These are phyloP conservation scores for Aspergillus bombycis DNA, from an alignment of 2,329 filamentous ascomycete species.

Conservation along the genomic window DNA sequence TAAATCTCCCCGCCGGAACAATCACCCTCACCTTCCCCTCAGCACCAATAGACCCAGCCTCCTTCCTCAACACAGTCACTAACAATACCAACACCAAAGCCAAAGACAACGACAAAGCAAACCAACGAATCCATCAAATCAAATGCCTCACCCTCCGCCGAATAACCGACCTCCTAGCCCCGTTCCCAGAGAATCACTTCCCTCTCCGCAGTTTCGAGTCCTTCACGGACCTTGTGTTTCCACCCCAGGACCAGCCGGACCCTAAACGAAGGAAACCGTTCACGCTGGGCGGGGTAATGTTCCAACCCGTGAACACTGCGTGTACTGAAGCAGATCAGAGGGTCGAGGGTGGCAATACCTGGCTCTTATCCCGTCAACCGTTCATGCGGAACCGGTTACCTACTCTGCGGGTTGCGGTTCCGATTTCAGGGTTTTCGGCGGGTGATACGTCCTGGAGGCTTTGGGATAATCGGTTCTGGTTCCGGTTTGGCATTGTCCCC, in stretches of 20 bases:
- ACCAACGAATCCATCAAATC: conserved; percentile 25
- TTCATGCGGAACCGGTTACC: conserved; percentile 35
- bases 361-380: conserved; percentile 44
- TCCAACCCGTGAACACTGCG: conserved; percentile 41
- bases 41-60: conserved; percentile 8
- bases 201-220: conserved; percentile 46
- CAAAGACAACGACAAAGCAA: conserved; percentile 8
- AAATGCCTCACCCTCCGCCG: conserved; percentile 52
- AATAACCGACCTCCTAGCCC: conserved; percentile 54
- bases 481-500: conserved; percentile 47
- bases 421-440: conserved; percentile 10
- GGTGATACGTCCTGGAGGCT: conserved; percentile 39
- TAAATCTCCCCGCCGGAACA: conserved; percentile 39
- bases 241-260: conserved; percentile 15
- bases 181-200: conserved; percentile 46
- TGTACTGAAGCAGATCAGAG: background rate
- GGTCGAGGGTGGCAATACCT: conserved; percentile 28
- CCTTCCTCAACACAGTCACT: background rate
- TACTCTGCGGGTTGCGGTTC: conserved; percentile 21
- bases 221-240: conserved; percentile 48
- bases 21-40: conserved; percentile 35
- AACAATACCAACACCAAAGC: background rate
- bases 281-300: conserved; percentile 53
- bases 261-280: conserved; percentile 33
- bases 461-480: conserved; percentile 62